phyloP scores from a whole-genome alignment of 2,329 filamentous ascomycete species.

The Aspergillus ruber region DNA sequence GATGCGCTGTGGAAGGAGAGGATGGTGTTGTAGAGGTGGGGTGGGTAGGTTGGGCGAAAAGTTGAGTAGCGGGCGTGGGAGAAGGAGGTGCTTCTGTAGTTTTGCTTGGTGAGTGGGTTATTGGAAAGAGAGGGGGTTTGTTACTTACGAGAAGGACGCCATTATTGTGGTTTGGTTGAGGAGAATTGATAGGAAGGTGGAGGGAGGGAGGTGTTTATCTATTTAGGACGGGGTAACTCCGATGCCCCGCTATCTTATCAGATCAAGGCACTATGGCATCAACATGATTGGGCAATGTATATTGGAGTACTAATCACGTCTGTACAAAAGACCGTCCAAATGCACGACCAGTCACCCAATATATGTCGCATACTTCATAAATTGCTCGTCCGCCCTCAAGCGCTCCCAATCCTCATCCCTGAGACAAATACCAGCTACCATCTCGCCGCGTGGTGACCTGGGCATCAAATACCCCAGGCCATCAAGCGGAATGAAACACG shows the following conservation, averaged over 20 bases:
- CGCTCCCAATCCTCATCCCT: slow-evolving; percentile 43
- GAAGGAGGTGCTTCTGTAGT: slow-evolving; percentile 3
- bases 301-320: too few species aligned
- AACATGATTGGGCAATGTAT: too few species aligned
- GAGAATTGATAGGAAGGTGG: neutral
- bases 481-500: slow-evolving; percentile 41
- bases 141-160: neutral
- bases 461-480: slow-evolving; percentile 48
- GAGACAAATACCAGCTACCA: slow-evolving; percentile 42
- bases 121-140: neutral
- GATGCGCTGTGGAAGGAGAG: slow-evolving; percentile 1
- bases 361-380: slow-evolving; percentile 32
- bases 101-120: neutral
- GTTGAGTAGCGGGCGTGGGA: slow-evolving; percentile 2
- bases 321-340: too few species aligned
- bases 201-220: neutral
- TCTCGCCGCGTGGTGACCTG: slow-evolving; percentile 35
- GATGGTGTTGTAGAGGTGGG: slow-evolving; percentile 1
- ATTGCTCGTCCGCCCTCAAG: slow-evolving; percentile 39
- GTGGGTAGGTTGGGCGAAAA: slow-evolving; percentile 4
- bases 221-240: too few species aligned
- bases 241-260: too few species aligned
- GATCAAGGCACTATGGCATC: too few species aligned
- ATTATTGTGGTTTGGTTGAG: neutral
- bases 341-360: slow-evolving; percentile 20